Evolutionary conservation across 2,329 filamentous ascomycete species (phyloP), one percentile per base, ranked within the genome.

Genomic region (Venturia carpophila): DNA sequence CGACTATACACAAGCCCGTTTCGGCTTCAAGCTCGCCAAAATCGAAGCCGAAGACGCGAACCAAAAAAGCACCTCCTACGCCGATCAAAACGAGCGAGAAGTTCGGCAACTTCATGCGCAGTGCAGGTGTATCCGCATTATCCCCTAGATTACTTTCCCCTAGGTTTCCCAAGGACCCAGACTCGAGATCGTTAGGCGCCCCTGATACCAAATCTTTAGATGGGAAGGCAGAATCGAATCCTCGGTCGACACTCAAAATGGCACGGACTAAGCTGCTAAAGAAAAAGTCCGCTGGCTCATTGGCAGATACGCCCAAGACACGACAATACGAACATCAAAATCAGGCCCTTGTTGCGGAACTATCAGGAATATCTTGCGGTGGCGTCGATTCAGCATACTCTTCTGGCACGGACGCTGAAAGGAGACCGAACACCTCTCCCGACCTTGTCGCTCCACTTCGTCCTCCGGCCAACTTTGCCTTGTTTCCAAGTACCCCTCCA

Each of bases 301-400:
- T 58, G 30, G 52, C 9, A 11, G 13, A 47, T 7, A 63, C 11
- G 6, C 19, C n/a, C 39, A 34, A 55, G n/a, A 13, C 15, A 49
- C n/a, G 34, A 30, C 34, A 27, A 24, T n/a, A 55, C 6, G 15
- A 49, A 49, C 6, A 49, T 5, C 30, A 52, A 30, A 45, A 55
- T 6, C 43, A 52, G 42, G 6, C 52, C 21, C 27, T 37, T n/a
- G 15, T 37, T 21, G 52, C 30, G 27, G 52, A 58, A 58, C 19
- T 58, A 21, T 37, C 52, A 58, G 52, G 52, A 34, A 58, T 58
- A 37, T 37, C 52, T 11, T 37, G 17, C n/a, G 52, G 30, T 4
- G 47, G 63, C 61, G 13, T 34, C 34, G 63, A 64, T 21, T 60
- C 63, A 27, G 52, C 63, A 64, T 61, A 61, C 34, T 64, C 63